Base-by-base conservation (phyloP, 2,329 filamentous ascomycete genomes). In the Colletotrichum noveboracense region DNA sequence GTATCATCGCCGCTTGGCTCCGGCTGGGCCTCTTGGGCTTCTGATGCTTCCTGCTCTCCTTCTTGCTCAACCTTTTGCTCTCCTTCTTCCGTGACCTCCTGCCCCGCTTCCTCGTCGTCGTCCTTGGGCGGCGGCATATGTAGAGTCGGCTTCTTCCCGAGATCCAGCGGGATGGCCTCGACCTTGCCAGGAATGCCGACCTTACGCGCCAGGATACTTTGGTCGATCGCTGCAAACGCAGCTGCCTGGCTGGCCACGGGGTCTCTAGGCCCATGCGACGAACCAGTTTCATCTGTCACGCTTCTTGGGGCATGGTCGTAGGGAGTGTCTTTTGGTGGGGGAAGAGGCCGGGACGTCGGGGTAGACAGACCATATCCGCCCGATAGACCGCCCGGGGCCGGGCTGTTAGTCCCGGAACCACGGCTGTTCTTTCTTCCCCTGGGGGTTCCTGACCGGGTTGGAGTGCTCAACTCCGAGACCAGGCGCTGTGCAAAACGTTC, bases 401-500 rank as follows among this genome's bases (percentile, higher is more conserved):
- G 79, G n/a, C 78, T 80, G 36, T 79, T 82, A 28, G 82, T 80
- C 18, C 81, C 82, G 36, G 82, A 82, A 71, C 80, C 80, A 5
- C 81, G 82, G 61, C 77, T 80, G n/a, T 91, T 88, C 71, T 87
- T 90, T 64, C 88, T 85, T 36, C 87, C 88, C 21, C 88, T 86
- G 1, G 90, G 89, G 65, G 87, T 91, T 2, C 80, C 83, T 4
- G 88, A 84, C 13, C 89, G 86, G 76, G 84, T 90, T 3, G 90
- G 89, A 1, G 89, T 89, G 58, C 89, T 86, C 14, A 92, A 80
- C 75, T 93, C 92, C 1, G 90, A 90, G 12, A 93, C 84, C 18
- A 93, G 87, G 7, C 91, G 89, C 80, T 93, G 92, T 0, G 91
- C 91, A 48, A 93, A 88, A 0, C 90, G 89, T 78, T 93, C 92